Conservation (phyloP, 2,329 filamentous ascomycete species). For the Trichoderma simmonsii region DNA sequence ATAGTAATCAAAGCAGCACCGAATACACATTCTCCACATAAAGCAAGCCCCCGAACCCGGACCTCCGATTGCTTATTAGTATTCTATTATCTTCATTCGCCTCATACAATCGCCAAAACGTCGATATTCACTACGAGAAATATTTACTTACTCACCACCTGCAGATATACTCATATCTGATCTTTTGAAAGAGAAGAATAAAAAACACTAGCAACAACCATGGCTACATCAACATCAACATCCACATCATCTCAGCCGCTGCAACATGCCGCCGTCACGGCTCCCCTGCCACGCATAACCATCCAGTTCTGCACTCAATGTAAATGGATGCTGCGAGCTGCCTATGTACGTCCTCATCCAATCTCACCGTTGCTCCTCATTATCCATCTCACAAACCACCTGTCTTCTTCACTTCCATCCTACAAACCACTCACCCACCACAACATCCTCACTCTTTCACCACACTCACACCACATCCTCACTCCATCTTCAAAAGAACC, state of each 20-base stretch:
- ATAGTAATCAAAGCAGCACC: not conserved
- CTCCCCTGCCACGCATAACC: slow-evolving; percentile 63
- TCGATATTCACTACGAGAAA: not conserved
- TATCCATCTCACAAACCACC: too few species aligned
- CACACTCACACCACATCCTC: too few species aligned
- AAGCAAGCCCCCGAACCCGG: not conserved
- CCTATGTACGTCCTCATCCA: slow-evolving; percentile 61
- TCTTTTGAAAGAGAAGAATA: not conserved
- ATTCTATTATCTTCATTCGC: not conserved
- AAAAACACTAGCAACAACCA: not conserved
- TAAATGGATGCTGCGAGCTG: slow-evolving; percentile 84
- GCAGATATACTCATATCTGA: accelerated
- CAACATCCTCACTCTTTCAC: not conserved
- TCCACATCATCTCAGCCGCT: not conserved
- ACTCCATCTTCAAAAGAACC: too few species aligned
- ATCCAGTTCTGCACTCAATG: slow-evolving; percentile 94
- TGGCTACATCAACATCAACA: not conserved
- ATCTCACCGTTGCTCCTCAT: not conserved
- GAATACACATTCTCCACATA: not conserved
- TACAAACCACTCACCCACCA: too few species aligned
- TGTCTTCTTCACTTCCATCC: too few species aligned
- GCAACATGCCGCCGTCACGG: not conserved
- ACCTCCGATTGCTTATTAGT: not conserved
- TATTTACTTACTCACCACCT: not conserved
- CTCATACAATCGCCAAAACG: not conserved